These are phyloP conservation scores for Extremus antarcticus DNA, from an alignment of 495 filamentous ascomycete genomes.

Conservation along the genomic window DNA sequence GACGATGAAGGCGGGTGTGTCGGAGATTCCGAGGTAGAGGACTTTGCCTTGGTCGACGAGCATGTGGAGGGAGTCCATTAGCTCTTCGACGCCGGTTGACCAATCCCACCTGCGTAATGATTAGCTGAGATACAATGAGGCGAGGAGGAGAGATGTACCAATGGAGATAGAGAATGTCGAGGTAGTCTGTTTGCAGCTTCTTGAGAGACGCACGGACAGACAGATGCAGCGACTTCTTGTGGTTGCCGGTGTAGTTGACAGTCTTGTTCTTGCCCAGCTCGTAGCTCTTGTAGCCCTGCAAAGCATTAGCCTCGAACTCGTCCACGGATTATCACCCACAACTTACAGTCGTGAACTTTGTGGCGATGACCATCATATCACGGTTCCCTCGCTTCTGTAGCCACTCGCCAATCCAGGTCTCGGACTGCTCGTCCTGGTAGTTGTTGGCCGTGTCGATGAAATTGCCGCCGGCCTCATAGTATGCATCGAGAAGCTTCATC, in stretches of 20 bases:
- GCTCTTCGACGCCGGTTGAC: conserved; percentile 29
- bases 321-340: background rate
- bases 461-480: conserved; percentile 60
- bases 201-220: conserved; percentile 44
- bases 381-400: conserved; percentile 43
- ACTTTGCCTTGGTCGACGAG: conserved; percentile 30
- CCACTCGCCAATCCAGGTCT: conserved; percentile 70
- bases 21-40: conserved; percentile 31
- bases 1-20: conserved; percentile 35
- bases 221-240: conserved; percentile 41
- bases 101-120: too few species aligned
- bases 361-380: conserved; percentile 58
- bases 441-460: conserved; percentile 56
- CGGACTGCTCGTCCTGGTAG: conserved; percentile 60
- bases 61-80: conserved; percentile 30
- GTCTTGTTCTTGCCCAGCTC: conserved; percentile 14
- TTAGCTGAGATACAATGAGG: too few species aligned
- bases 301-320: too few species aligned
- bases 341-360: conserved; percentile 46
- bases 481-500: conserved; percentile 53
- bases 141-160: conserved; percentile 22
- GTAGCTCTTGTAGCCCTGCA: conserved; percentile 11
- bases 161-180: conserved; percentile 44
- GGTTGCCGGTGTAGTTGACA: conserved; percentile 46
- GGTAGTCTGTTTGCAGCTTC: conserved; percentile 54